Base-by-base conservation (phyloP, 108 stramenopile genomes). In the Fragilariopsis cylindrus region DNA sequence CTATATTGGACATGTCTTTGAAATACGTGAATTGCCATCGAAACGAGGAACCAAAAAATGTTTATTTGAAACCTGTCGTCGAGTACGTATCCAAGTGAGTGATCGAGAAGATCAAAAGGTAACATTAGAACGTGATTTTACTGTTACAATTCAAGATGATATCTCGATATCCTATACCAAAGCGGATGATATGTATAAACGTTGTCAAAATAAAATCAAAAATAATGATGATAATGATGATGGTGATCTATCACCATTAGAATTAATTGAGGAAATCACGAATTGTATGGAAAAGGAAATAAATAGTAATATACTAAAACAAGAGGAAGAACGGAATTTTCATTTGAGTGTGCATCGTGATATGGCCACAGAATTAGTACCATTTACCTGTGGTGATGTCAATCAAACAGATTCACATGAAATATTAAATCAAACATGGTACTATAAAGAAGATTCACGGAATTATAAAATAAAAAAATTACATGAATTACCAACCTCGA, bases 1-100 rank as follows among this genome's bases (percentile, higher is more conserved):
- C 16, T 94, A 75, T 74, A 74, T 88, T 12, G 84, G 84, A n/a
- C 93, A 94, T 58, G 53, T 71, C n/a, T 94, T 94, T 72, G 78
- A 90, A 73, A 76, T 91, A 9, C 68, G 80, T 46, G 90, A 94
- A 70, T 53, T 91, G 79, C 88, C 92, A 86, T 80, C 54, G 84
- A 82, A 57, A 85, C 86, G 81, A 48, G 84, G 81, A 57, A 85
- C 86, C 1, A 84, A 82, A n/a, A 79, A 72, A n/a, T 94, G 93
- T 70, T 52, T 60, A 16, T 80, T 74, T 43, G 77, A 75, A 12
- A 46, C 70, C 5, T 94, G 93, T 70, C 73, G 87, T 5, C 82
- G 76, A 12, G 89, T 72, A 19, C 54, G 80, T 40, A 89, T 90
- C 74, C 78, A 66, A 12, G 90, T 94, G 67, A 92, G 75, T 64